Evolutionary conservation across 805 yeast species (phyloP), one percentile per base, ranked within the genome.

Genomic region (Ogataea thermomethanolica): DNA sequence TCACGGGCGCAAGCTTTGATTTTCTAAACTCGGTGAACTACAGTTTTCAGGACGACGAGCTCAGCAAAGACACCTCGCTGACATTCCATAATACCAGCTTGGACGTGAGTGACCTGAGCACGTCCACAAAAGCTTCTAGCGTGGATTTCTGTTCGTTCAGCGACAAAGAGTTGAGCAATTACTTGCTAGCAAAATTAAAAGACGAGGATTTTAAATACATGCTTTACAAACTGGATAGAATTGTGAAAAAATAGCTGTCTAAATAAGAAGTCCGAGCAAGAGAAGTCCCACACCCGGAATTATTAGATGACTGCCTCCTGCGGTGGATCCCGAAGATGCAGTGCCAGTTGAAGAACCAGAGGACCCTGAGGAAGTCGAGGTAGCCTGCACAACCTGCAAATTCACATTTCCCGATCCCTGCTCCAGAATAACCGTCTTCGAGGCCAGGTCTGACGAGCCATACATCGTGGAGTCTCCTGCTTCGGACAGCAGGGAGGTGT

Each of bases 361-460:
- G 7, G 37, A 28, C 23, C 39, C 21, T 11, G 38, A 28, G 15
- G 33, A 7, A 2, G 33, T 20, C 8, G 33, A 1, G 17, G 33
- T 12, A 8, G 44, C 32, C 26, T 23, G 21, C 13, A 39, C 24
- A 15, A 38, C n/a, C 12, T 25, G 7, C 22, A 39, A 20, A 7
- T 36, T 33, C 5, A 39, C 14, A 7, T 30, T 8, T 3, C 34
- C 33, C 11, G 25, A 30, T 15, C 37, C 35, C 21, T 36, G 44
- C 4, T 22, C 36, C 4, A 50, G 7, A 8, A 40, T 46, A 12
- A 54, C 25, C 13, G 51, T 54, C 2, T 54, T 38, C 14, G 55
- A 48, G 9, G 35, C 41, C 38, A 62, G 55, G 26, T 64, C 62
- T 7, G 43, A 39, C 1, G 69, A 66, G 8, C 51, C 43, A 30